Base-by-base conservation (phyloP, 2,329 filamentous ascomycete species). In the Mycosphaerelloides madeirae region DNA sequence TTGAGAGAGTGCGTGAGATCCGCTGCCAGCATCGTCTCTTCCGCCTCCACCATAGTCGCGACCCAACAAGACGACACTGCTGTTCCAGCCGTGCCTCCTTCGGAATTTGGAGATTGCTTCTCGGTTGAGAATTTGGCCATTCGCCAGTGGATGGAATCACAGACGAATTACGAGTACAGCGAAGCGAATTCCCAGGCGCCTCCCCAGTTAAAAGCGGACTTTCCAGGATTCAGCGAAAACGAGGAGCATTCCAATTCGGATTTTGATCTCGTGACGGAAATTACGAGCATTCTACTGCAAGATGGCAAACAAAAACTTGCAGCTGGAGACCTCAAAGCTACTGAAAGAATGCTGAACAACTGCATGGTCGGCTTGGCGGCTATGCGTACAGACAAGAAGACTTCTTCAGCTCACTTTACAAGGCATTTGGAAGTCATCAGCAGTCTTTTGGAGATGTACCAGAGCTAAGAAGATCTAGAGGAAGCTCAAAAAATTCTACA, bases 61-160 rank as follows among this genome's bases (percentile, higher is more conserved):
- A 29, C n/a, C 13, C 18, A 19, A 7, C 20, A 19, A 29, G 41
- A 16, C 7, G 15, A 28, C 12, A 15, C 14, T 28, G 18, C n/a
- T 9, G 25, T 14, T 19, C 13, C 25, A 16, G 29, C 18, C 22
- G 22, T 25, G 9, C 22, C 22, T 25, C 6, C 22, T 5, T 43
- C 40, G 18, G 32, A 43, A 19, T 43, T 36, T 31, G 40, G 40
- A 12, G 40, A 36, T 11, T 36, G 31, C 15, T 43, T 43, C 15
- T 20, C 20, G 19, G 22, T 29, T 12, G 40, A 43, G 18, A 35
- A 36, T 18, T 14, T 35, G 14, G 40, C 41, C 14, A 36, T 43
- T n/a, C 12, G 25, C 6, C 41, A 32, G 9, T 43, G 33, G 31
- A 36, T 43, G 13, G 16, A 35, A 28, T 35, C 31, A 15, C 14